Base-by-base conservation (phyloP, 345 rosid genomes). In the Aegle marmelos region DNA sequence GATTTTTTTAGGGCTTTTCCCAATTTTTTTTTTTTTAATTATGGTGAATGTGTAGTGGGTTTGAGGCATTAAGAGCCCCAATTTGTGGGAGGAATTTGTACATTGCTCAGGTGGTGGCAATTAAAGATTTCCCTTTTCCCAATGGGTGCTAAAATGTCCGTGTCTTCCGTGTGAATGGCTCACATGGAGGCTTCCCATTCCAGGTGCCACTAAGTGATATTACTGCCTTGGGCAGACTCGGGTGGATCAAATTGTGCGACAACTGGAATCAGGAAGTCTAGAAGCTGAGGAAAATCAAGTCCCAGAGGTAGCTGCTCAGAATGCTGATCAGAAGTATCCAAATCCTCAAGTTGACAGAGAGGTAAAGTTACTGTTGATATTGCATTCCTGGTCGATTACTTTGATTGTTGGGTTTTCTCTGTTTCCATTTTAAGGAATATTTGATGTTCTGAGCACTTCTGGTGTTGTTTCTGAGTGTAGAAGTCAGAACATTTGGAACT, bases 151-250 rank as follows among this genome's bases (percentile, higher is more conserved):
- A 79, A 81, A 78, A 78, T 87, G 83, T 80, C 81, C 59, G 73
- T 79, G 85, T 79, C 85, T 76, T 84, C 83, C 83, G 24, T 87
- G 88, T 86, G 88, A 88, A 83, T 81, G 84, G 81, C 80, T 88
- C 81, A 79, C 87, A 86, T 88, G 82, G 89, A 87, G 87, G 86
- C 87, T 88, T 89, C 85, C 84, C 76, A 69, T 89, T 85, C 92
- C 88, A 89, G 92, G 91, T 89, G 84, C 88, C 76, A 80, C 78
- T 92, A 85, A 91, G 92, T 89, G 92, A 90, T 88, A 85, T 85
- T 83, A 81, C 84, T 83, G 80, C 87, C 81, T 87, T 89, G 94
- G 87, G 89, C 97, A 94, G 99, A 92, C 90, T 88, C 97, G 99
- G 65, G 83, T 94, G 80, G 93, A 88, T 86, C 98, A 96, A 81